Evolutionary conservation across 345 rosid genomes (phyloP).

Genomic region (Gossypium anomalum): DNA sequence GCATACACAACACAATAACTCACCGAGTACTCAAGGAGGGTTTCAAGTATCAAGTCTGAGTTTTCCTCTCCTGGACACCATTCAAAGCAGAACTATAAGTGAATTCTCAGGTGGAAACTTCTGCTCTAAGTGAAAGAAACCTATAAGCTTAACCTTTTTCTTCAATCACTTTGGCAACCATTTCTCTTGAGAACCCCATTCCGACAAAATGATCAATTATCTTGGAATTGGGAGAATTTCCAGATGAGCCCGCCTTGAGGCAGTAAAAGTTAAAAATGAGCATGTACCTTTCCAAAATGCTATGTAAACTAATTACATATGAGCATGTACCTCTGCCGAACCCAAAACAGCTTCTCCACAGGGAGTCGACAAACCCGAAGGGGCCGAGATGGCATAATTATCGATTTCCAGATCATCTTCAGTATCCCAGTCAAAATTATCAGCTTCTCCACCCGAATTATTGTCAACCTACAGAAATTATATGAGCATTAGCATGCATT

Average conservation of each 20-base stretch:
- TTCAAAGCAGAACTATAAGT: constrained; percentile 13
- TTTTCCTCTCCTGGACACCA: constrained; percentile 46
- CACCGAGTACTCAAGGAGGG: constrained; percentile 49
- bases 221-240: constrained; percentile 53
- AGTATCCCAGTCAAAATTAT: constrained; percentile 50
- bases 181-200: constrained; percentile 69
- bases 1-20: constrained; percentile 15
- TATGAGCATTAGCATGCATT: background rate
- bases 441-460: constrained; percentile 33
- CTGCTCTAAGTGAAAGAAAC: background rate
- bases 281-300: background rate
- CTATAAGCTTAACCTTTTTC: constrained; percentile 49
- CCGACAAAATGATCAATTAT: constrained; percentile 49
- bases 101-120: constrained; percentile 9
- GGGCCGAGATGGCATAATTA: constrained; percentile 26
- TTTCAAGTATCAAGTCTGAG: constrained; percentile 43
- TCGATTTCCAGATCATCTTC: constrained; percentile 68
- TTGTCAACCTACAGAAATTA: constrained; percentile 32
- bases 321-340: constrained; percentile 26
- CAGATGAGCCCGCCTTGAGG: constrained; percentile 45
- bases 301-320: background rate
- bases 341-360: constrained; percentile 27
- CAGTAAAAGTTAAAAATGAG: background rate
- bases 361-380: constrained; percentile 16
- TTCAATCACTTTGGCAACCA: constrained; percentile 54